phyloP scores from a whole-genome alignment of 1,284 basidiomycete genomes.

The Limonomyces culmigenus region DNA sequence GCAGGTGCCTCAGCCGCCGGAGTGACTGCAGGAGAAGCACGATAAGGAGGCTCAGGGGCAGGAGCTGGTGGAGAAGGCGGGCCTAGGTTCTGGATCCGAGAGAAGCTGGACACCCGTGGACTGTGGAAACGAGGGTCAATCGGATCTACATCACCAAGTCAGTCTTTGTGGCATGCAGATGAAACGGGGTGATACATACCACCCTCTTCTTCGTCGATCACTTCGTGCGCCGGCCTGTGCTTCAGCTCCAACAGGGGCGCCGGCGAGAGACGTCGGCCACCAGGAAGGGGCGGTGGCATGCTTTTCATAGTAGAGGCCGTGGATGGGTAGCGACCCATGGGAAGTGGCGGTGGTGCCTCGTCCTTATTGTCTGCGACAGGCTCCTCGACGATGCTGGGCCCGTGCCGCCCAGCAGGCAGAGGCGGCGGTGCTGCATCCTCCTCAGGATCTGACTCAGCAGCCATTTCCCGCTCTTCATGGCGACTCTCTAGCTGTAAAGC shows the following conservation, averaged over 20 bases:
- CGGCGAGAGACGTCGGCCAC: not conserved
- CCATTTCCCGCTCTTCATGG: conserved; percentile 1
- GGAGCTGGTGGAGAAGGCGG: no score
- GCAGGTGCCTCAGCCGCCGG: not conserved
- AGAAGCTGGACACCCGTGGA: conserved; percentile 10
- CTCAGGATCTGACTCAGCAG: not conserved
- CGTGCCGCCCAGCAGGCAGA: no score
- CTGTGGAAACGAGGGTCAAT: conserved; percentile 47
- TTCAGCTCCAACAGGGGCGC: no score
- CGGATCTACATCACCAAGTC: conserved; percentile 33
- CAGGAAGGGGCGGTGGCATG: not conserved
- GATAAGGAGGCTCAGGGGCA: no score
- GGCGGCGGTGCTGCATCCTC: conserved; percentile 1
- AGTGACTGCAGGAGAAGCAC: no score
- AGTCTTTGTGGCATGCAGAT: not conserved
- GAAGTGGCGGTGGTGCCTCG: not conserved
- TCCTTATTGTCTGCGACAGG: no score
- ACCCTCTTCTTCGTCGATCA: conserved; percentile 42
- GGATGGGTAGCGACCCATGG: no score
- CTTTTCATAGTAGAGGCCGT: not conserved
- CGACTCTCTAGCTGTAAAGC: no score
- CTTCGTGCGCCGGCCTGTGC: no score
- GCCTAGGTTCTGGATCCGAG: no score
- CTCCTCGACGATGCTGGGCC: no score
- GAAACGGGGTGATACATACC: conserved; percentile 21